Base-by-base conservation (phyloP, 768 basidiomycete genomes). In the Boletus sp. region DNA sequence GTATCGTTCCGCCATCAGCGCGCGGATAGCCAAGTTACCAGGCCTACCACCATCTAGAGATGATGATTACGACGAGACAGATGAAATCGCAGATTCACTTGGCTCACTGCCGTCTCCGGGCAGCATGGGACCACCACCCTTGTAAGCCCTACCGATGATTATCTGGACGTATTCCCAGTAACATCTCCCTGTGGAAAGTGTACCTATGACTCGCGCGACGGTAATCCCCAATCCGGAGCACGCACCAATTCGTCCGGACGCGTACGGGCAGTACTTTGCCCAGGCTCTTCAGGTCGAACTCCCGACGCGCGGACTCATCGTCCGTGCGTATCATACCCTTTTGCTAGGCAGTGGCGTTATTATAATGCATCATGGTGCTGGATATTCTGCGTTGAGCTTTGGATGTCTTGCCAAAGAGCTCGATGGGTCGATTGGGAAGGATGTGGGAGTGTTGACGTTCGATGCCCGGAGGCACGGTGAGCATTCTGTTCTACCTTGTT, bases 321-420 rank as follows among this genome's bases (percentile, higher is more conserved):
- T 85, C 63, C 80, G 95, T 32, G 87, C 85, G 10, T 97, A 98
- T 73, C 90, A 95, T 69, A 89, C 92, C 0, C 82, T 89, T 1
- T 84, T 94, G 2, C 60, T 55, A 18, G 65, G 61, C 0, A 79
- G 78, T 17, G 86, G 89, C 0, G 84, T 96, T 4, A 82, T 98
- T 69, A 80, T 98, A 6, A 95, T 92, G 73, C 94, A 97, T 65
- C 96, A 99, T 64, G 97, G 97, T 1, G 96, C 93, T 0, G 97
- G 97, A 14, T 93, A 93, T 68, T 87, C 89, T 0, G 97, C 85
- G 0, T 76, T 98, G 58, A 91, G 84, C 61, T 99, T 96, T 70
- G 94, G 97, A 2, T 87, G 85, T 65, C 79, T 97, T 55, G 93
- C 95, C n/a, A 88, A 87, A 71, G 88, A 91, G 72, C 75, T 98